Base-by-base conservation (phyloP, 106 monocot species). In the Ottelia alismoides region DNA sequence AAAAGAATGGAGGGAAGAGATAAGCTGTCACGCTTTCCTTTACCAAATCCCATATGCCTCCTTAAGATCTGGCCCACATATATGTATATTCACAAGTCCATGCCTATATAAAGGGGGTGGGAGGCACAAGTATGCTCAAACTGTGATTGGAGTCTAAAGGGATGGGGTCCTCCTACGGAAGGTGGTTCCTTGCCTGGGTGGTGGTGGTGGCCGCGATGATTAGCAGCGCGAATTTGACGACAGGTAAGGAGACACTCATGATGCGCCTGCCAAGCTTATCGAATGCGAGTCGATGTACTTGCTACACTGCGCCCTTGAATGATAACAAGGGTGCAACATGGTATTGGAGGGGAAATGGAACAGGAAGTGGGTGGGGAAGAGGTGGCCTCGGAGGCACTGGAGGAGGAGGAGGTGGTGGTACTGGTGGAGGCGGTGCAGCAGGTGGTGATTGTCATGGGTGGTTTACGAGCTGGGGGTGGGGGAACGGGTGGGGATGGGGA, bases 401-500 rank as follows among this genome's bases (percentile, higher is more conserved):
- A 0, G 47, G 62, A 2, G 45, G 69, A 0, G 51, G 57, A 11
- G 1, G 43, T 18, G 9, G 22, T 31, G 16, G 23, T 9, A 20
- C 22, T 16, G 11, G 25, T 10, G 10, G 55, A 18, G 1, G 55
- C 11, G 6, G 55, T 9, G 18, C 19, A 16, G 45, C 25, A 23
- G 27, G 45, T 25, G 43, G 58, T 0, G 12, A 45, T 23, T 40
- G 58, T 4, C 16, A 16, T 27, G 58, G 58, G 16, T 19, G 45
- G 4, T 22, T 53, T 2, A 29, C 55, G 1, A 52, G 47, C 16
- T 45, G 62, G 11, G 47, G 47, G 2, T 20, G 58, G 1, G 56
- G 58, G 2, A 31, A 47, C 0, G 53, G 66, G 1, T 30, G 72
- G 0, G 57, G 62, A 4, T 43, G 71, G 0, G 57, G 65, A 7